Evolutionary conservation across 768 basidiomycete genomes (phyloP).

Genomic region (Boletus vinaceobasis): DNA sequence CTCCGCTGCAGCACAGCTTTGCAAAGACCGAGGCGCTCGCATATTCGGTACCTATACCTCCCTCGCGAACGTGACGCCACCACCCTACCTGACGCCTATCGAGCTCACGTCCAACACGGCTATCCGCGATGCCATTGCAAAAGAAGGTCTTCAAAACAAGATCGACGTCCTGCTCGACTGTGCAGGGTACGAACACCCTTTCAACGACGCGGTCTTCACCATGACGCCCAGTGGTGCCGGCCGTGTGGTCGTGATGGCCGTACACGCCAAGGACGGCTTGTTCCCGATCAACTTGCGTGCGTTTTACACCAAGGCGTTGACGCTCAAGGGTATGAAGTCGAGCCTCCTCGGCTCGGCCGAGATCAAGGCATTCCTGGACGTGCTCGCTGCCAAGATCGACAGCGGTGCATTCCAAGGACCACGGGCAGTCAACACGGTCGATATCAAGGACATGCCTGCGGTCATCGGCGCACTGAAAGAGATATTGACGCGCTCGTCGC

Average conservation of each 20-base stretch:
- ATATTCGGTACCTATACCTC: constrained; percentile 36
- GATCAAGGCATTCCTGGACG: constrained; percentile 29
- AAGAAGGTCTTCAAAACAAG: constrained; percentile 26
- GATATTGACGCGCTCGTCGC: constrained; percentile 27
- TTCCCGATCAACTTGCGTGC: constrained; percentile 32
- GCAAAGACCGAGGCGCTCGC: constrained; percentile 29
- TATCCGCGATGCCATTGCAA: constrained; percentile 29
- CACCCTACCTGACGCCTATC: constrained; percentile 31
- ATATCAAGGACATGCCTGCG: constrained; percentile 16
- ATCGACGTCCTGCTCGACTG: constrained; percentile 34
- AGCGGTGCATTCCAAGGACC: constrained; percentile 27
- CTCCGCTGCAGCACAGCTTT: constrained; percentile 33
- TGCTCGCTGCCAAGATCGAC: constrained; percentile 31
- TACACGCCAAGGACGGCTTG: constrained; percentile 30
- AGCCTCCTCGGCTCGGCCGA: constrained; percentile 19
- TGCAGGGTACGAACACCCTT: constrained; percentile 31
- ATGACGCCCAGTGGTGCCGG: constrained; percentile 33
- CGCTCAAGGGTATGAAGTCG: constrained; percentile 32
- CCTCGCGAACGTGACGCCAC: constrained; percentile 20
- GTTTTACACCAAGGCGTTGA: constrained; percentile 30
- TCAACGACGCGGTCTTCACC: constrained; percentile 33
- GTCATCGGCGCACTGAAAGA: constrained; percentile 23
- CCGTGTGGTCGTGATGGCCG: constrained; percentile 35
- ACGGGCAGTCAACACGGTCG: constrained; percentile 20
- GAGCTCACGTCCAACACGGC: constrained; percentile 29